phyloP scores from a whole-genome alignment of 352 stramenopile genomes.

The Phytophthora foliorum region DNA sequence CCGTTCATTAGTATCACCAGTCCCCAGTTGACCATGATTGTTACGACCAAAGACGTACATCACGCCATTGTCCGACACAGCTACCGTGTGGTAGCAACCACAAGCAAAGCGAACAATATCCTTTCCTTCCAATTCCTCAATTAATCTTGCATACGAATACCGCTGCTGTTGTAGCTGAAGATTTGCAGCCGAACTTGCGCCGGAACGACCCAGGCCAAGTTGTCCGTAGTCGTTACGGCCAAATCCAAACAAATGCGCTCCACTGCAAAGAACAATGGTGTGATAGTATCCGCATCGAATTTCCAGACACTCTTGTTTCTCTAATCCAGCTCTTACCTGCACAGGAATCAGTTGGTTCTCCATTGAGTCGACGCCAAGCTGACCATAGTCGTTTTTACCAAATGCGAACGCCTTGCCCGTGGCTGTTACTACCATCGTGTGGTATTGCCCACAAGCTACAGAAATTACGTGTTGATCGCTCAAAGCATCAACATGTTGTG shows the following conservation, averaged over 20 bases:
- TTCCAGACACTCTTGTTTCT: constrained; percentile 77
- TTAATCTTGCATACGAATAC: constrained; percentile 62
- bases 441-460: constrained; percentile 93
- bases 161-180: constrained; percentile 79
- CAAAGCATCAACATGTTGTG: constrained; percentile 73
- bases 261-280: constrained; percentile 81
- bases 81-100: constrained; percentile 93
- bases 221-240: constrained; percentile 96
- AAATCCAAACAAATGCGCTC: constrained; percentile 86
- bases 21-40: constrained; percentile 95
- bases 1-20: constrained; percentile 90
- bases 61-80: constrained; percentile 90
- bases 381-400: constrained; percentile 96
- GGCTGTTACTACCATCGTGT: constrained; percentile 84
- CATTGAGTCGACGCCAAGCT: constrained; percentile 85
- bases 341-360: constrained; percentile 75
- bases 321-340: constrained; percentile 60
- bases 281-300: constrained; percentile 95
- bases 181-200: constrained; percentile 47
- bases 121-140: constrained; percentile 85
- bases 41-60: constrained; percentile 96
- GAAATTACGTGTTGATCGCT: constrained; percentile 70
- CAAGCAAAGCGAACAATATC: constrained; percentile 88
- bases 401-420: constrained; percentile 83
- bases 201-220: constrained; percentile 79